Percentiles rank a stretch among this genome's conserved stretches.
phyloP scores from a whole-genome alignment of 148 eudicot genomes.

The Talinum fruticosum region DNA sequence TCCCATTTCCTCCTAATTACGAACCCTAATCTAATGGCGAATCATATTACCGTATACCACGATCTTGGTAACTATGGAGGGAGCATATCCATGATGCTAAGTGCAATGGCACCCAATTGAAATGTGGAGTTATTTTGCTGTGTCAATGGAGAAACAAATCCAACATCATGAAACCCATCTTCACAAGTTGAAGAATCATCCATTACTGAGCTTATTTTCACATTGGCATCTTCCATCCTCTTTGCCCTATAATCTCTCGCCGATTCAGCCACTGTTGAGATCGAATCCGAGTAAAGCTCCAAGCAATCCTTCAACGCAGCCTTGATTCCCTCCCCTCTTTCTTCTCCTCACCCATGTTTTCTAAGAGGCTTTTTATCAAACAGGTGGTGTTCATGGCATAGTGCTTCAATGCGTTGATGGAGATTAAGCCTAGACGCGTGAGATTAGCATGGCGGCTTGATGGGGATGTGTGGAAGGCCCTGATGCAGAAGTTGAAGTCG shows the following conservation, averaged over 20 bases:
- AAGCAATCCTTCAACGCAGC: slow-evolving; percentile 43
- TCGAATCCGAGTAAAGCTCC: slow-evolving; percentile 44
- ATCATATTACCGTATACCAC: not conserved
- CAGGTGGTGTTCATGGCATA: slow-evolving; percentile 45
- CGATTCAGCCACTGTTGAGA: slow-evolving; percentile 32
- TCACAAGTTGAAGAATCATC: slow-evolving; percentile 50
- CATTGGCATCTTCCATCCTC: slow-evolving; percentile 42
- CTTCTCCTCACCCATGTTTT: not conserved
- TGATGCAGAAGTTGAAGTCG: slow-evolving; percentile 39
- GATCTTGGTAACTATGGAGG: not conserved
- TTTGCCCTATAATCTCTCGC: slow-evolving; percentile 31
- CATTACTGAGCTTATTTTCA: slow-evolving; percentile 44
- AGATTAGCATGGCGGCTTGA: slow-evolving; percentile 37
- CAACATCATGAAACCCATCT: slow-evolving; percentile 48
- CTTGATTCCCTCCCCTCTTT: slow-evolving; percentile 9
- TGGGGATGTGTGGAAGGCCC: slow-evolving; percentile 39
- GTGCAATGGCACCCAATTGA: slow-evolving; percentile 41
- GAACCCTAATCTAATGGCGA: not conserved
- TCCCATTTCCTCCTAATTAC: not conserved
- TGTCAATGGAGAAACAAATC: slow-evolving; percentile 42
- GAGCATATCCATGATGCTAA: slow-evolving; percentile 35
- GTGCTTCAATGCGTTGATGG: slow-evolving; percentile 43
- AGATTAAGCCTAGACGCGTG: slow-evolving; percentile 44
- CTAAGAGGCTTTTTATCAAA: slow-evolving; percentile 28
- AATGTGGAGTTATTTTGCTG: slow-evolving; percentile 32